Evolutionary conservation across 2,329 filamentous ascomycete species (phyloP).

Genomic region (Verticillium nonalfalfae): DNA sequence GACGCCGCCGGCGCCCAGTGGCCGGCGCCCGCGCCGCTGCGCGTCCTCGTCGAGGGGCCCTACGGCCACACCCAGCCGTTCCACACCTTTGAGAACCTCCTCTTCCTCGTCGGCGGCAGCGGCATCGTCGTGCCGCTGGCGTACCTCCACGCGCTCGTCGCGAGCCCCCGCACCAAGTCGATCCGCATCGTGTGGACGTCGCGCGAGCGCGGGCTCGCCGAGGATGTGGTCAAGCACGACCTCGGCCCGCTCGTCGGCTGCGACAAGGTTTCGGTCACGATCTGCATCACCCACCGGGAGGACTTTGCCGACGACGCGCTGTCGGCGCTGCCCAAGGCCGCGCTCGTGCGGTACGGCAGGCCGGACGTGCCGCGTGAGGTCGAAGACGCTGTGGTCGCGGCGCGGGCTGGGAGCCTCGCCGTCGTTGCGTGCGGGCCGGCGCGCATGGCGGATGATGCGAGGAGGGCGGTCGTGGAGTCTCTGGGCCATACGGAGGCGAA

Average conservation of each 20-base stretch:
- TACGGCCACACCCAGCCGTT: conserved; percentile 34
- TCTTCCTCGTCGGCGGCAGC: conserved; percentile 38
- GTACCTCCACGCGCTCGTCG: conserved; percentile 23
- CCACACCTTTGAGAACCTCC: conserved; percentile 27
- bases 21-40: conserved; percentile 18
- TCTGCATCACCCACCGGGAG: conserved; percentile 25
- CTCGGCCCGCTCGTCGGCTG: conserved; percentile 20
- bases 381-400: conserved; percentile 9
- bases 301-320: neutral
- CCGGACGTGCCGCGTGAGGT: conserved; percentile 27
- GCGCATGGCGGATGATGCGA: conserved; percentile 35
- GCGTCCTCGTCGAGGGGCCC: conserved; percentile 36
- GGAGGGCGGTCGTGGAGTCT: conserved; percentile 25
- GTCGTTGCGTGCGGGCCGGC: conserved; percentile 38
- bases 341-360: conserved; percentile 18
- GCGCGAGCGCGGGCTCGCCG: conserved; percentile 29
- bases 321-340: conserved; percentile 8
- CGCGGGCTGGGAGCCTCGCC: conserved; percentile 18
- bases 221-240: conserved; percentile 25
- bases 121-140: conserved; percentile 36
- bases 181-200: conserved; percentile 36
- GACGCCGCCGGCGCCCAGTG: conserved; percentile 18
- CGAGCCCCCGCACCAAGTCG: conserved; percentile 9
- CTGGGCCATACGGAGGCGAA: conserved; percentile 17
- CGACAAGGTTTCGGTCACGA: conserved; percentile 23